Conservation (phyloP, 2,329 filamentous ascomycete species). For the Fonsecaea pugnacius region DNA sequence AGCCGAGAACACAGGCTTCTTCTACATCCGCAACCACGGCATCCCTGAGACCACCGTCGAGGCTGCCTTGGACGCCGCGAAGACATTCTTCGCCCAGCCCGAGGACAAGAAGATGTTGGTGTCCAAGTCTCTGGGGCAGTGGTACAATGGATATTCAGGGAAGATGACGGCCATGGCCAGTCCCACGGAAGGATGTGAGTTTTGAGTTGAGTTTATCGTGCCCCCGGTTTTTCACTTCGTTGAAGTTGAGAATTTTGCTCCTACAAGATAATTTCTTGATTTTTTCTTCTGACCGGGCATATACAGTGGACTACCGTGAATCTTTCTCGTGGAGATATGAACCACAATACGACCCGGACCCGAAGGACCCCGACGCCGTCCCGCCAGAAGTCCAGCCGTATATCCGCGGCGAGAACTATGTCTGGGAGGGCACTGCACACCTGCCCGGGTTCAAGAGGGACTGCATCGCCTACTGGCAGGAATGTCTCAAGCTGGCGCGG, state of each 20-base stretch:
- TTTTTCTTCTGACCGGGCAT: constrained; percentile 9
- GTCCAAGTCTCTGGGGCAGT: constrained; percentile 54
- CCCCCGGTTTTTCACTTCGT: not conserved
- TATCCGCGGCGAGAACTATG: constrained; percentile 56
- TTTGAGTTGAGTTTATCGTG: no score
- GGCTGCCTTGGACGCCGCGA: constrained; percentile 51
- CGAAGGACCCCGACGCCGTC: constrained; percentile 47
- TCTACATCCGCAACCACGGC: constrained; percentile 56
- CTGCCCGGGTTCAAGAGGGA: constrained; percentile 55
- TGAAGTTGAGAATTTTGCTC: not conserved
- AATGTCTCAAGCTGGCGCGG: constrained; percentile 57
- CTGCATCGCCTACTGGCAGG: constrained; percentile 54
- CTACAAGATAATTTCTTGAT: constrained; percentile 23
- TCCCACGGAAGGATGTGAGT: constrained; percentile 30
- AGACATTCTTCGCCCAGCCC: constrained; percentile 51
- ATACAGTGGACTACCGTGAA: constrained; percentile 55
- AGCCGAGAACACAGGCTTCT: constrained; percentile 55
- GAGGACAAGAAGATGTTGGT: constrained; percentile 54
- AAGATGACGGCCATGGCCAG: constrained; percentile 21
- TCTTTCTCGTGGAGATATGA: constrained; percentile 59
- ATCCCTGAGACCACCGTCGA: constrained; percentile 46
- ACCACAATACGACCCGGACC: constrained; percentile 56
- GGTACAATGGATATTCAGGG: constrained; percentile 31
- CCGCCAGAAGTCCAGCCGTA: constrained; percentile 50
- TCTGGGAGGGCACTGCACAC: constrained; percentile 58